Evolutionary conservation across 2,329 filamentous ascomycete genomes (phyloP).

Genomic region (Rachicladosporium sp.): DNA sequence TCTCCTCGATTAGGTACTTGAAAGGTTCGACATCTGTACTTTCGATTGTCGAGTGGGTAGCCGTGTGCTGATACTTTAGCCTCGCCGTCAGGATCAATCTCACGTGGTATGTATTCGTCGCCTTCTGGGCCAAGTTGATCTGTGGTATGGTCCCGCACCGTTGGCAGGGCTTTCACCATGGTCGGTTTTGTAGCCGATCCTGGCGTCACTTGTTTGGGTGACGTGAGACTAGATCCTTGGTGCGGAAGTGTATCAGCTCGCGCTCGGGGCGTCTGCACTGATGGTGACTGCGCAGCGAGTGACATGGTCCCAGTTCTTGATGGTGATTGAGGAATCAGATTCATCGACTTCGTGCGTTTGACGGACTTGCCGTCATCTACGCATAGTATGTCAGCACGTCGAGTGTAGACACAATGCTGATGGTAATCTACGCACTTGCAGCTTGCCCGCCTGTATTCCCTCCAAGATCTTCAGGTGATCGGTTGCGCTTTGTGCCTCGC

Average conservation of each 20-base stretch:
- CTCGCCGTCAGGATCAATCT: slow-evolving; percentile 85
- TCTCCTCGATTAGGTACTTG: slow-evolving; percentile 80
- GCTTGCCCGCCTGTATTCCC: too few species aligned
- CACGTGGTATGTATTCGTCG: slow-evolving; percentile 89
- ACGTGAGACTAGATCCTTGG: slow-evolving; percentile 44
- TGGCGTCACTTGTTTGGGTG: slow-evolving; percentile 65
- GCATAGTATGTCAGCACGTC: slow-evolving; percentile 10
- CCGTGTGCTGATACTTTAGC: slow-evolving; percentile 83
- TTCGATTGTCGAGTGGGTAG: slow-evolving; percentile 65
- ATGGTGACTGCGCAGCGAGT: slow-evolving; percentile 27
- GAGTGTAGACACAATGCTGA: too few species aligned
- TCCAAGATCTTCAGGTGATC: slow-evolving; percentile 55
- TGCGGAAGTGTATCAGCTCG: slow-evolving; percentile 38
- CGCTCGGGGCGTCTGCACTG: slow-evolving; percentile 42
- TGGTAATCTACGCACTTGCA: too few species aligned
- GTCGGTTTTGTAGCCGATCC: slow-evolving; percentile 49
- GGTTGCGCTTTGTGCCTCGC: slow-evolving; percentile 67
- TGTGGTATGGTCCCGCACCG: slow-evolving; percentile 91
- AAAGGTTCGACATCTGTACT: slow-evolving; percentile 90
- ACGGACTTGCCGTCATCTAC: slow-evolving; percentile 33
- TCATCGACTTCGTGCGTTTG: slow-evolving; percentile 14
- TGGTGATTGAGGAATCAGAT: neutral
- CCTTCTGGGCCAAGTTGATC: slow-evolving; percentile 81
- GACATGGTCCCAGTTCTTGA: slow-evolving; percentile 4
- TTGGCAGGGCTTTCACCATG: slow-evolving; percentile 86